phyloP scores from a whole-genome alignment of 495 filamentous ascomycete genomes.

The Bombardia bombarda region DNA sequence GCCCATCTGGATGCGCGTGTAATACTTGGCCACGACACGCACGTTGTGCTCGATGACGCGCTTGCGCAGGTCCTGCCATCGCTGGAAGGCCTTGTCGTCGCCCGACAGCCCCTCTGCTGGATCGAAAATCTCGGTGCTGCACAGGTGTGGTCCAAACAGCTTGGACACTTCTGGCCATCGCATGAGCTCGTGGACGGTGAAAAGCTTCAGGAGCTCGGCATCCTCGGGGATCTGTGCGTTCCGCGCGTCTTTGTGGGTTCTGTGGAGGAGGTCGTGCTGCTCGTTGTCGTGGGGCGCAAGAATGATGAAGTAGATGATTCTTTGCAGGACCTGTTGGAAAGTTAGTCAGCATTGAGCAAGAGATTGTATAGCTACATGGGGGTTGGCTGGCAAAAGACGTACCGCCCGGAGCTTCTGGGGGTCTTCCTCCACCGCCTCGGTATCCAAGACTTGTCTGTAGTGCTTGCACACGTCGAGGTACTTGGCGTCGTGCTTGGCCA shows the following conservation, averaged over 20 bases:
- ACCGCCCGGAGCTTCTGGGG: conserved; percentile 75
- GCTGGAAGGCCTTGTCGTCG: conserved; percentile 68
- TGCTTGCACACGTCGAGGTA: conserved; percentile 97
- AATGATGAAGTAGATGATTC: conserved; percentile 95
- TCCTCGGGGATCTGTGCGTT: conserved; percentile 64
- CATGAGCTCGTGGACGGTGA: conserved; percentile 95
- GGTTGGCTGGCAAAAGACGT: conserved; percentile 34
- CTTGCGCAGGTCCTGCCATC: conserved; percentile 92
- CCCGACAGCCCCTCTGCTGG: conserved; percentile 47
- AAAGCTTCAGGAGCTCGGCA: conserved; percentile 76
- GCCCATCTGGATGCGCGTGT: conserved; percentile 89
- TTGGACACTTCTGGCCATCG: conserved; percentile 89
- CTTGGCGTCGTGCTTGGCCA: conserved; percentile 93
- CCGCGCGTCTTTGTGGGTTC: conserved; percentile 67
- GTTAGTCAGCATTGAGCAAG: conserved; percentile 15
- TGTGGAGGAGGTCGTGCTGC: conserved; percentile 93
- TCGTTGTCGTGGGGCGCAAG: conserved; percentile 97
- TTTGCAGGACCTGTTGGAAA: conserved; percentile 59
- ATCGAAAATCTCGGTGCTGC: conserved; percentile 83
- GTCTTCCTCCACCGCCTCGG: conserved; percentile 86
- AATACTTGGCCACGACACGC: conserved; percentile 94
- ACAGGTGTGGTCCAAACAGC: conserved; percentile 81
- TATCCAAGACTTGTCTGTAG: conserved; percentile 92
- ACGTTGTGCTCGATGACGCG: conserved; percentile 99
- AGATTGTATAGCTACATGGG: too few relatives aligned